Conservation (phyloP, 2,329 filamentous ascomycete genomes). For the Myriosclerotinia duriaeana region DNA sequence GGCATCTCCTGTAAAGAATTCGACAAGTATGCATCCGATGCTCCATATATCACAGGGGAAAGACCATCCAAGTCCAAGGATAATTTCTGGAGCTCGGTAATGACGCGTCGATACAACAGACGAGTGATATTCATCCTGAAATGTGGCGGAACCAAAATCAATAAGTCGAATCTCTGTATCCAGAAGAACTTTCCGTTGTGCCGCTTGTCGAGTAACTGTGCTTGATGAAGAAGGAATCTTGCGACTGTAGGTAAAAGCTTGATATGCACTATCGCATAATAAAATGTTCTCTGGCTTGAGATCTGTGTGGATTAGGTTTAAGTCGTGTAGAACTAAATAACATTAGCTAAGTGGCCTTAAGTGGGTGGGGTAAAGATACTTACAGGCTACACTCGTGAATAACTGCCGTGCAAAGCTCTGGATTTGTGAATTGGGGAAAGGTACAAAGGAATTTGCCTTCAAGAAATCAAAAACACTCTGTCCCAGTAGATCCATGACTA, state of each 20-base stretch:
- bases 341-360: slow-evolving; percentile 26
- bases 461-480: slow-evolving; percentile 98
- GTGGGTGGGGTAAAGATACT: slow-evolving; percentile 46
- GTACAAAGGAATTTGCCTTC: slow-evolving; percentile 91
- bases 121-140: slow-evolving; percentile 71
- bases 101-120: slow-evolving; percentile 70
- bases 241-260: slow-evolving; percentile 70
- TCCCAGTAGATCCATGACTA: slow-evolving; percentile 73
- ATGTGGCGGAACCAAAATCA: slow-evolving; percentile 70
- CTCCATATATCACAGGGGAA: slow-evolving; percentile 74
- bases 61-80: slow-evolving; percentile 68
- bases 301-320: slow-evolving; percentile 94
- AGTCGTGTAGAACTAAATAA: slow-evolving; percentile 78
- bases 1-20: slow-evolving; percentile 70
- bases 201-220: slow-evolving; percentile 59
- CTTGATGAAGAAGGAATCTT: slow-evolving; percentile 67
- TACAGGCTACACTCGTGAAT: slow-evolving; percentile 97
- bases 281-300: slow-evolving; percentile 71
- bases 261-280: slow-evolving; percentile 62
- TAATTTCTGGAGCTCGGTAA: slow-evolving; percentile 69
- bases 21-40: slow-evolving; percentile 70
- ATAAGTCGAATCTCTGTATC: slow-evolving; percentile 70
- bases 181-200: slow-evolving; percentile 62
- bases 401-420: slow-evolving; percentile 94
- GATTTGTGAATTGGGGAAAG: slow-evolving; percentile 97